phyloP scores from a whole-genome alignment of 1,284 basidiomycete species.

The Microbotryomycetes sp. region DNA sequence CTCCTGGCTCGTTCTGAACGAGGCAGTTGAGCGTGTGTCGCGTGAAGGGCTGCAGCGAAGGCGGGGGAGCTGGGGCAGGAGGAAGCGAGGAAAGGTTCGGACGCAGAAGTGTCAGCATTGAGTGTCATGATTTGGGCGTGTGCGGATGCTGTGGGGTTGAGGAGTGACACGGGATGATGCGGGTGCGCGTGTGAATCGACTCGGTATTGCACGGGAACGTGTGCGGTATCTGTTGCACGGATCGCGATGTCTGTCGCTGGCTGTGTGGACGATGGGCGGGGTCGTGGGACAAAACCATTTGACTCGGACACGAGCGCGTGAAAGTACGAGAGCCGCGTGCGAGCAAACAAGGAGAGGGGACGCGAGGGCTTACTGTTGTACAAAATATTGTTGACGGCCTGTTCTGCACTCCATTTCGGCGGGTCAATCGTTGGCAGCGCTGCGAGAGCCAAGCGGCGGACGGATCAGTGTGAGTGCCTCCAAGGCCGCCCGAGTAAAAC shows the following conservation, averaged over 20 bases:
- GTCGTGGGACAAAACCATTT: too few species aligned
- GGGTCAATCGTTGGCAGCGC: slow-evolving; percentile 49
- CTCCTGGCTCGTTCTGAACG: slow-evolving; percentile 98
- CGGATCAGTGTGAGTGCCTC: slow-evolving; percentile 32
- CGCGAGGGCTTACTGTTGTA: slow-evolving; percentile 35
- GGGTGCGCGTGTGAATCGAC: too few species aligned
- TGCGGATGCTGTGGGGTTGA: slow-evolving; percentile 42
- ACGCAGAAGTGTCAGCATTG: too few species aligned
- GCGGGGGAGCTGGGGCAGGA: slow-evolving; percentile 35
- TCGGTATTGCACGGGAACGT: too few species aligned
- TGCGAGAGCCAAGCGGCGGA: slow-evolving; percentile 4
- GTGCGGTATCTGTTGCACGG: too few species aligned
- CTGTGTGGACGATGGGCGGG: too few species aligned
- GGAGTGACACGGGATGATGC: not conserved
- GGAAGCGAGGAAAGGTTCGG: slow-evolving; percentile 37
- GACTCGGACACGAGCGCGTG: too few species aligned
- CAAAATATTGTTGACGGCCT: slow-evolving; percentile 42
- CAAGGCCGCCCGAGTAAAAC: too few species aligned
- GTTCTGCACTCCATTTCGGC: slow-evolving; percentile 48
- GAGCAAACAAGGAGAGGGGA: too few species aligned
- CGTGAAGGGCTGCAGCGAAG: slow-evolving; percentile 40
- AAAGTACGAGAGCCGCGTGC: too few species aligned
- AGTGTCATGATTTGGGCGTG: too few species aligned
- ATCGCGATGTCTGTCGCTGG: too few species aligned
- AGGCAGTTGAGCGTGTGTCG: slow-evolving; percentile 94